Evolutionary conservation across 2,329 filamentous ascomycete species (phyloP), one percentile per base, ranked within the genome.

Genomic region (Diaporthe ilicicola): DNA sequence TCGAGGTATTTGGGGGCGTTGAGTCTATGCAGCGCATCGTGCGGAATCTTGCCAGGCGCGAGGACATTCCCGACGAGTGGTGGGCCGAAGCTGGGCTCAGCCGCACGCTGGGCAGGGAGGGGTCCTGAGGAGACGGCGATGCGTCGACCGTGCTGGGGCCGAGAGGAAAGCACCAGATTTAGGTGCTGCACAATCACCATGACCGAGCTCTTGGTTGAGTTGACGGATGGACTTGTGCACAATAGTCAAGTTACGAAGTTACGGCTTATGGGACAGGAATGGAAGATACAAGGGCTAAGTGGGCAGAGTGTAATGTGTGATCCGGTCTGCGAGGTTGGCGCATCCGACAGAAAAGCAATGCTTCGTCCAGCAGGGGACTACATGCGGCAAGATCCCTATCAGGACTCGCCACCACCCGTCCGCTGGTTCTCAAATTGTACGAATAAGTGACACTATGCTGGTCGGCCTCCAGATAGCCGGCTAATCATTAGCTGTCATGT

Each of bases 41-140:
- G 44, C 89, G 91, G 75, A 87, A 89, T 53, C 85, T 97, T 68
- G 89, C 91, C 42, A 86, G 88, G 22, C 85, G 93, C 29, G 88
- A 93, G 77, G 92, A 95, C 75, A 92, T 96, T 67, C 92, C 93
- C 0, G 93, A 96, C 73, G 91, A 94, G 74, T 95, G 92, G 90
- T 97, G 94, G 94, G 89, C 89, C 71, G 87, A 89, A 76, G 91
- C 87, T 71, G 92, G 92, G 51, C 85, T 93, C 74, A 90, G 86
- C 76, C 88, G 90, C 73, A 91, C 85, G 17, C 81, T 89, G 68
- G 80, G 82, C 22, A 82, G 80, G 44, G 83, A 84, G 67, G 80
- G 81, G 15, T 77, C 76, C 44, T 73, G 53, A 71, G 32, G 34
- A 34, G 34, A 50, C 13, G 29, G n/a, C 42, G 17, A 37, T 12